Evolutionary conservation across 1,284 basidiomycete genomes (phyloP).

Genomic region (Lentinula novae-zelandiae): DNA sequence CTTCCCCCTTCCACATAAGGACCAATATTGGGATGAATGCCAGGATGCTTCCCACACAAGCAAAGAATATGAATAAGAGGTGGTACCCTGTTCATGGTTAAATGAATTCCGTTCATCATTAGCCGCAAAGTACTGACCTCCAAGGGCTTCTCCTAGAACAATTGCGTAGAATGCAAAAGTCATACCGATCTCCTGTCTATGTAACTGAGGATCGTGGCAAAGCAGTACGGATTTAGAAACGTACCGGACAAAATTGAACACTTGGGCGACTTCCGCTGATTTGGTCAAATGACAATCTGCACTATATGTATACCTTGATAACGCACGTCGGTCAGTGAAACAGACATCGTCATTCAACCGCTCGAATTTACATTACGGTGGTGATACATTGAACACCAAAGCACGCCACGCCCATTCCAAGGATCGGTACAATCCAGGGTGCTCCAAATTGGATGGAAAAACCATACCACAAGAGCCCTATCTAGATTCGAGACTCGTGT

Average conservation of each 20-base stretch:
- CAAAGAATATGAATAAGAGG: conserved; percentile 4
- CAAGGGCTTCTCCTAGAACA: conserved; percentile 1
- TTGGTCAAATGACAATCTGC: conserved; percentile 5
- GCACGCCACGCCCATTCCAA: conserved; percentile 7
- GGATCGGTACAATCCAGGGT: conserved; percentile 5
- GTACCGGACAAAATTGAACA: conserved; percentile 6
- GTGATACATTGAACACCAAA: conserved; percentile 10
- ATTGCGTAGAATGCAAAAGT: conserved; percentile 10
- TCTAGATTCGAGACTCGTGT: background rate
- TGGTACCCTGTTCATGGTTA: conserved; percentile 1
- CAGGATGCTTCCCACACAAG: conserved; percentile 1
- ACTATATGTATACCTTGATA: conserved; percentile 6
- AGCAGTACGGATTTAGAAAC: background rate
- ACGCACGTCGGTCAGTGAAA: background rate
- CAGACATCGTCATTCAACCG: background rate
- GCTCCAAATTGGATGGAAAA: conserved; percentile 5
- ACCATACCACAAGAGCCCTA: conserved; percentile 4
- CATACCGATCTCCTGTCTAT: conserved; percentile 8
- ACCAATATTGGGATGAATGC: conserved; percentile 7
- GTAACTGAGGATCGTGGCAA: background rate
- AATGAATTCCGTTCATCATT: background rate
- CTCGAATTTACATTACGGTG: background rate
- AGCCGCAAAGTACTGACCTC: background rate
- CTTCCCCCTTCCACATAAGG: conserved; percentile 8
- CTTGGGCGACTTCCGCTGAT: conserved; percentile 6